A percentile compares a stretch with the other conserved stretches of the same genome.
Evolutionary conservation across 2,329 filamentous ascomycete species (phyloP).

Genomic region (Colletotrichum orchidophilum): DNA sequence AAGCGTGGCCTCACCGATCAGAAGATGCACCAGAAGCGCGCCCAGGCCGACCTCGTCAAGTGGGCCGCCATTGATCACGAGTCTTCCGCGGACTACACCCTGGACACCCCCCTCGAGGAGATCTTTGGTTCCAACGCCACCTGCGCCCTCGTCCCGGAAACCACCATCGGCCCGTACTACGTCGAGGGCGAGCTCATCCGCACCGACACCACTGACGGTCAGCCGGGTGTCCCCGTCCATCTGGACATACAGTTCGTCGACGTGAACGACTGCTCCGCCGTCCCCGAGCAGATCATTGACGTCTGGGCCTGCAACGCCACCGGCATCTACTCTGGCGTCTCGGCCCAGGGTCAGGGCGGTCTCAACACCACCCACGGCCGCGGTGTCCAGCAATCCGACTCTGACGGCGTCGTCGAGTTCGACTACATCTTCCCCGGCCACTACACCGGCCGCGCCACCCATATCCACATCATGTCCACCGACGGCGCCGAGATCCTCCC

Average conservation of each 20-base stretch:
- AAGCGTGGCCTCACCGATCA: constrained; percentile 45
- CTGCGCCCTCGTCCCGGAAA: constrained; percentile 29
- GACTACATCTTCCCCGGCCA: constrained; percentile 55
- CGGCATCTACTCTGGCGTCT: constrained; percentile 52
- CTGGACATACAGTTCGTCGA: constrained; percentile 39
- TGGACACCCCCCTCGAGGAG: constrained; percentile 44
- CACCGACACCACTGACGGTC: constrained; percentile 52
- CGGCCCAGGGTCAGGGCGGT: constrained; percentile 35
- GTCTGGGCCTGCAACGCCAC: constrained; percentile 43
- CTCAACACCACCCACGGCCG: constrained; percentile 31
- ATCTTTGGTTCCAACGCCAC: constrained; percentile 34
- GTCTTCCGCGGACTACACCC: constrained; percentile 39
- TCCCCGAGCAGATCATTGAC: constrained; percentile 36
- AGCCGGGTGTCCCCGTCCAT: constrained; percentile 53
- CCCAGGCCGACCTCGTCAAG: constrained; percentile 42
- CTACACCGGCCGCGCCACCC: constrained; percentile 55
- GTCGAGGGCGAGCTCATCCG: constrained; percentile 56
- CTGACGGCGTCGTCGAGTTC: constrained; percentile 45
- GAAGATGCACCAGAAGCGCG: constrained; percentile 44
- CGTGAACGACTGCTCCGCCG: constrained; percentile 35
- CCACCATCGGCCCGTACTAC: constrained; percentile 40
- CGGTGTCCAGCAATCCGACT: constrained; percentile 36
- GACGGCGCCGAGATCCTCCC: constrained; percentile 44
- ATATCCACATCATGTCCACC: constrained; percentile 57
- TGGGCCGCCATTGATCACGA: constrained; percentile 48